Evolutionary conservation across 371 early-diverging fungal genomes (phyloP), one percentile per base, ranked within the genome.

Genomic region (Lichtheimia corymbifera): DNA sequence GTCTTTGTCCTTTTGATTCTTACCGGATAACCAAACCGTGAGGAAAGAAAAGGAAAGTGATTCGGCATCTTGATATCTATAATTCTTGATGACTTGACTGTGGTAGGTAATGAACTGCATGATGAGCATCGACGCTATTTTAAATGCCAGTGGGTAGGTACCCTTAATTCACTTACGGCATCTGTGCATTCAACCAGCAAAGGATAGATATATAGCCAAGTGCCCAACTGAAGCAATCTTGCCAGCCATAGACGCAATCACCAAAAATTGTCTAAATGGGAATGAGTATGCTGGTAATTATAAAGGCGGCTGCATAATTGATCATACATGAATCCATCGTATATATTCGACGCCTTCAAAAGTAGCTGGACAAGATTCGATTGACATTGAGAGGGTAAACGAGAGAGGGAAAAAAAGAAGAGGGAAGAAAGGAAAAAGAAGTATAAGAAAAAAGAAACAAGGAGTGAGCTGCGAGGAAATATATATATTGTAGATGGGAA

Each of bases 151-250:
- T 25, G 9, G 6, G n/a, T n/a, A n/a, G n/a, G n/a, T n/a, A n/a
- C n/a, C n/a, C n/a, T n/a, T 7, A 5, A 45, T 18, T 45, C 6
- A 83, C 83, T 70, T 90, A 88, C 80, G 92, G 92, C 71, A 90
- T 74, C 75, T 91, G 91, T 41, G 91, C 91, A 71, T 85, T 89
- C 14, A 92, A 57, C 92, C 92, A 92, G 65, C 83, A 88, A 15
- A 75, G 59, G 47, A 92, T 88, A 1, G 90, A 90, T 6, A 82
- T 42, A 59, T 88, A 89, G 0, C 91, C 91, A 54, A 87, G 69
- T 15, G 76, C 30, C 45, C 79, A 40, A 52, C 68, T 69, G 42
- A 77, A 62, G 60, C 61, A 74, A 51, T 70, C 85, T 44, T 65
- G 78, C 65, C 71, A 77, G 59, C 77, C 72, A 60, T 77, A 85